Percentiles rank a stretch among this genome's conserved stretches.
phyloP scores from a whole-genome alignment of 495 filamentous ascomycete genomes.

The Rhypophila decipiens region DNA sequence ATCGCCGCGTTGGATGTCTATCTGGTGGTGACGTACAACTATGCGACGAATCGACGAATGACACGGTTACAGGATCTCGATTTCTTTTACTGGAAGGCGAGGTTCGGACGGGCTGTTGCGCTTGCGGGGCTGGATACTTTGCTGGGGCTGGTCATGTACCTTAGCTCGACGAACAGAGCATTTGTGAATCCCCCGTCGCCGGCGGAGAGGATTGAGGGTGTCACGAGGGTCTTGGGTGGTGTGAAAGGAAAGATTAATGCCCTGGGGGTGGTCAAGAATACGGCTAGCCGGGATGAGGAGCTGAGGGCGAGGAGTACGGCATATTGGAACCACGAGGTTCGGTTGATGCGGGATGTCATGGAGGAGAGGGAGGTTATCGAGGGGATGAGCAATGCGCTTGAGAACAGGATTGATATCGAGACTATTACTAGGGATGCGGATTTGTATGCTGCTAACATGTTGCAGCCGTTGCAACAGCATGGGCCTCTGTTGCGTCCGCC shows the following conservation, averaged over 20 bases:
- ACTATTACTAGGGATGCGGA: constrained; percentile 48
- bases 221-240: constrained; percentile 28
- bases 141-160: constrained; percentile 58
- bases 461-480: too few species aligned
- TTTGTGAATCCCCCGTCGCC: constrained; percentile 38
- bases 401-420: constrained; percentile 45
- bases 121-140: constrained; percentile 57
- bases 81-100: constrained; percentile 63
- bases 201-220: constrained; percentile 42
- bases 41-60: constrained; percentile 51
- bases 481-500: too few species aligned
- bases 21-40: constrained; percentile 50
- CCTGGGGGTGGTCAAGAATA: constrained; percentile 50
- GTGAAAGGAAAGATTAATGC: constrained; percentile 43
- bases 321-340: constrained; percentile 51
- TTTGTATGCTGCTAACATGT: constrained; percentile 42
- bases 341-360: constrained; percentile 51
- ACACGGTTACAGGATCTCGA: constrained; percentile 52
- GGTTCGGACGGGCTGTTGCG: constrained; percentile 48
- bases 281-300: constrained; percentile 45
- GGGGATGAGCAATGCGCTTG: constrained; percentile 48
- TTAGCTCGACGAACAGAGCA: constrained; percentile 67
- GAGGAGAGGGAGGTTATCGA: constrained; percentile 55
- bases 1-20: constrained; percentile 62
- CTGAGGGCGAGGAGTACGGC: constrained; percentile 35